These are phyloP conservation scores for Solanum hybrid DNA, from an alignment of 305 asterid genomes.

Conservation along the genomic window DNA sequence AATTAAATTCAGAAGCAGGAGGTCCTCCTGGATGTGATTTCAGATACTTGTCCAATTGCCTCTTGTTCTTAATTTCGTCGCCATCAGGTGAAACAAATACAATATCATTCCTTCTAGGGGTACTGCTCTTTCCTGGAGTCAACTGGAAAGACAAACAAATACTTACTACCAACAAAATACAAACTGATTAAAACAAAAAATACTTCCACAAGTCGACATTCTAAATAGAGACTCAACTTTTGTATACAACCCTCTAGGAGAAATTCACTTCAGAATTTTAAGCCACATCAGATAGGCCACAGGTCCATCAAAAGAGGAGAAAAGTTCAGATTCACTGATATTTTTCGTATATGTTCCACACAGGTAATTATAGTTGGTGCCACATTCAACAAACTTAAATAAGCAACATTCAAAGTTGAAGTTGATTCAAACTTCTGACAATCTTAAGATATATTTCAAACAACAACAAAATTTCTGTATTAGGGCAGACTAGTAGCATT, in stretches of 20 bases:
- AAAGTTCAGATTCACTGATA: background rate
- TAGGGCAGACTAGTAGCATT: background rate
- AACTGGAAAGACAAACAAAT: conserved; percentile 20
- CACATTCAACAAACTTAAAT: background rate
- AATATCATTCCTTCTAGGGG: conserved; percentile 34
- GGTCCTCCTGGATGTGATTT: conserved; percentile 62
- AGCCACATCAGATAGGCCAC: background rate
- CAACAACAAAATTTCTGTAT: background rate
- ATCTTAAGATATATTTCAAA: background rate
- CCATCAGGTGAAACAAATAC: conserved; percentile 47
- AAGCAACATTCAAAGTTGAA: background rate
- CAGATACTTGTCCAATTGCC: conserved; percentile 52
- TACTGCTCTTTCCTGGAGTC: conserved; percentile 35
- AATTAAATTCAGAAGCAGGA: conserved; percentile 42
- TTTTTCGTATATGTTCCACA: background rate
- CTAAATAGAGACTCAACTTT: background rate
- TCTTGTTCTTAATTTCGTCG: conserved; percentile 55
- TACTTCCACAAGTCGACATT: background rate
- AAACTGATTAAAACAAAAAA: background rate
- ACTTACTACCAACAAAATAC: background rate
- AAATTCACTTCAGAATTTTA: background rate
- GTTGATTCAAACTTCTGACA: background rate
- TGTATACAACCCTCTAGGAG: background rate
- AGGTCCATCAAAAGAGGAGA: background rate
- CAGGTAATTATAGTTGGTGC: background rate